phyloP scores from a whole-genome alignment of 306 rosid species.

The Cyamopsis tetragonoloba region DNA sequence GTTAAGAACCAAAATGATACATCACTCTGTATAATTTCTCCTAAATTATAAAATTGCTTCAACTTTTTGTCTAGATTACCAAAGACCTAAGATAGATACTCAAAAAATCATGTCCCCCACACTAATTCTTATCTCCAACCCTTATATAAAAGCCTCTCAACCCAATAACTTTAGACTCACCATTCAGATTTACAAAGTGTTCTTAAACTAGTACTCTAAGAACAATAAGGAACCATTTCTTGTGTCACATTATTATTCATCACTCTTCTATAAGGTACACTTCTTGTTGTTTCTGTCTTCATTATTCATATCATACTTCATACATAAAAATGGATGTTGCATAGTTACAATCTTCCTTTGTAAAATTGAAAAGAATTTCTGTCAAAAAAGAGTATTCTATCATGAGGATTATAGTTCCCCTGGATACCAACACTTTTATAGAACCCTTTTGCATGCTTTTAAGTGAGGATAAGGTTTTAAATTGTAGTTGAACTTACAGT shows the following conservation, averaged over 20 bases:
- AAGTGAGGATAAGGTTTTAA: too few relatives aligned
- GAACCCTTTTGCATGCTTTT: not conserved
- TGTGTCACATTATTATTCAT: not conserved
- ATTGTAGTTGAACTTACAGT: too few relatives aligned
- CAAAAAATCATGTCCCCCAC: constrained; percentile 42
- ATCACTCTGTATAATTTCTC: too few relatives aligned
- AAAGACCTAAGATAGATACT: constrained; percentile 33
- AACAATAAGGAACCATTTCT: constrained; percentile 19
- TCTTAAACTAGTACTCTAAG: constrained; percentile 19
- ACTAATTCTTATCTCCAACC: constrained; percentile 14
- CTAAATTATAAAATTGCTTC: not conserved
- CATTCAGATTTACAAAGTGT: constrained; percentile 27
- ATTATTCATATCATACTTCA: not conserved
- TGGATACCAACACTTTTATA: not conserved
- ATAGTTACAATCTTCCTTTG: not conserved
- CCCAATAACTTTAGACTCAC: constrained; percentile 38
- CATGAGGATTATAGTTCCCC: not conserved
- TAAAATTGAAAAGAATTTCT: not conserved
- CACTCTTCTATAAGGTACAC: constrained; percentile 37
- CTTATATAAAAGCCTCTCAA: constrained; percentile 57
- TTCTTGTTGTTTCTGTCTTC: constrained; percentile 8
- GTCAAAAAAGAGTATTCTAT: not conserved
- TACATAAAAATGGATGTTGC: not conserved
- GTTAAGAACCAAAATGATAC: too few relatives aligned
- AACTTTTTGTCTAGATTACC: constrained; percentile 20